Percentiles rank a stretch among this genome's conserved stretches.
These are phyloP conservation scores for Trypanosoma theileri DNA, from an alignment of 208 protist genomes.

Conservation along the genomic window DNA sequence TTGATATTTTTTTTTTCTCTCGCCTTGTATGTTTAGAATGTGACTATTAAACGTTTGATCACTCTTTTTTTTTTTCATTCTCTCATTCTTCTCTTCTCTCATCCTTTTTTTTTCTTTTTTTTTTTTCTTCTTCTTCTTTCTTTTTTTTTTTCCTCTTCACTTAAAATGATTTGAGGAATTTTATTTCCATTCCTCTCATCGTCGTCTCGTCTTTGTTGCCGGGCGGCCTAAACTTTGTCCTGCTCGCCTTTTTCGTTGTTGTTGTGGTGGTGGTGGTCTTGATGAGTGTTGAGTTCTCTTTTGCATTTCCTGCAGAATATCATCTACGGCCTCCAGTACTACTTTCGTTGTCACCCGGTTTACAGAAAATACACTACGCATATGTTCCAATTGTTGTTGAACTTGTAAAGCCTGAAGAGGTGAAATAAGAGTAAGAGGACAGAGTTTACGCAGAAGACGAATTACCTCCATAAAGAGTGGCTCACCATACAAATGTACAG, in stretches of 20 bases:
- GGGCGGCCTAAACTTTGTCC: not conserved
- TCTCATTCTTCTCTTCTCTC: not conserved
- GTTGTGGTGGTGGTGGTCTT: not conserved
- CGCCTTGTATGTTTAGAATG: not conserved
- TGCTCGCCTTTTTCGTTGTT: not conserved
- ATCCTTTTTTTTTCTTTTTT: not conserved
- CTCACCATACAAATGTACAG: constrained; percentile 49
- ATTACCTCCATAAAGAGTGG: constrained; percentile 57
- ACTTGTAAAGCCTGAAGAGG: constrained; percentile 16
- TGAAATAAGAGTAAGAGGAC: constrained; percentile 5
- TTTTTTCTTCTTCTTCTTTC: not conserved
- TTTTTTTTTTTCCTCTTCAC: not conserved
- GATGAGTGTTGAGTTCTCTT: not conserved
- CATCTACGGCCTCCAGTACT: constrained; percentile 37
- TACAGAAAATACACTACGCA: constrained; percentile 21
- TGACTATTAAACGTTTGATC: not conserved
- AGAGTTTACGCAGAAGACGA: constrained; percentile 30
- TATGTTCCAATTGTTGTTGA: constrained; percentile 23
- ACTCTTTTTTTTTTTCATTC: not conserved
- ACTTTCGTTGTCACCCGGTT: constrained; percentile 48
- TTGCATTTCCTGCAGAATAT: constrained; percentile 19
- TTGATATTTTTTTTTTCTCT: not conserved
- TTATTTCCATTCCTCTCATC: no score
- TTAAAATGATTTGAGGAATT: not conserved
- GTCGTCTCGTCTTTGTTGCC: not conserved